Evolutionary conservation across 768 basidiomycete genomes (phyloP).

Genomic region (Galerina marginata): DNA sequence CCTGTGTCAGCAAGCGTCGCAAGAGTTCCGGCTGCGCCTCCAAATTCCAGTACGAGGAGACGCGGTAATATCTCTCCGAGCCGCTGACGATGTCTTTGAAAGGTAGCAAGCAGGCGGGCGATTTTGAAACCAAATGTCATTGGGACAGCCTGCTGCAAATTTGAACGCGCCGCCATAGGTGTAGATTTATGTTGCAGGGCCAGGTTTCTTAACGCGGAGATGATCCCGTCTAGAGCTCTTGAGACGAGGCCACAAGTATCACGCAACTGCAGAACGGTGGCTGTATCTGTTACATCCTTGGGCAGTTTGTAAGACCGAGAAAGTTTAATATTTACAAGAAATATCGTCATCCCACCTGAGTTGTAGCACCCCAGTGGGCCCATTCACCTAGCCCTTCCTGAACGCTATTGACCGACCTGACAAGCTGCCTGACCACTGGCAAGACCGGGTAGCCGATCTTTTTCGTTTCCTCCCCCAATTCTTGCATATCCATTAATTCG

Average conservation of each 20-base stretch:
- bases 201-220: slow-evolving; percentile 31
- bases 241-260: slow-evolving; percentile 40
- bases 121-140: slow-evolving; percentile 54
- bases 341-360: slow-evolving; percentile 38
- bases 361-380: slow-evolving; percentile 54
- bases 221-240: slow-evolving; percentile 34
- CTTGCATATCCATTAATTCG: slow-evolving; percentile 40
- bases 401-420: slow-evolving; percentile 38
- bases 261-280: slow-evolving; percentile 46
- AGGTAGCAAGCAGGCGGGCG: slow-evolving; percentile 48
- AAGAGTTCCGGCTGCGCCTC: slow-evolving; percentile 52
- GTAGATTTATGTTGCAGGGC: slow-evolving; percentile 39
- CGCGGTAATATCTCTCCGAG: slow-evolving; percentile 42
- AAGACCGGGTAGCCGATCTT: slow-evolving; percentile 51
- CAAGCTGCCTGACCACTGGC: slow-evolving; percentile 49
- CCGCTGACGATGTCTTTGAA: slow-evolving; percentile 43
- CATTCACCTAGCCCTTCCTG: slow-evolving; percentile 47
- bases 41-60: slow-evolving; percentile 47
- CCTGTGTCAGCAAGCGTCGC: slow-evolving; percentile 47
- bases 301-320: not conserved
- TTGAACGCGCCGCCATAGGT: slow-evolving; percentile 52
- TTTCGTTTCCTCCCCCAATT: slow-evolving; percentile 44
- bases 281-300: slow-evolving; percentile 56
- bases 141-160: slow-evolving; percentile 54
- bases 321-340: not conserved